phyloP scores from a whole-genome alignment of 2,329 filamentous ascomycete genomes.

The Dactylella cylindrospora region DNA sequence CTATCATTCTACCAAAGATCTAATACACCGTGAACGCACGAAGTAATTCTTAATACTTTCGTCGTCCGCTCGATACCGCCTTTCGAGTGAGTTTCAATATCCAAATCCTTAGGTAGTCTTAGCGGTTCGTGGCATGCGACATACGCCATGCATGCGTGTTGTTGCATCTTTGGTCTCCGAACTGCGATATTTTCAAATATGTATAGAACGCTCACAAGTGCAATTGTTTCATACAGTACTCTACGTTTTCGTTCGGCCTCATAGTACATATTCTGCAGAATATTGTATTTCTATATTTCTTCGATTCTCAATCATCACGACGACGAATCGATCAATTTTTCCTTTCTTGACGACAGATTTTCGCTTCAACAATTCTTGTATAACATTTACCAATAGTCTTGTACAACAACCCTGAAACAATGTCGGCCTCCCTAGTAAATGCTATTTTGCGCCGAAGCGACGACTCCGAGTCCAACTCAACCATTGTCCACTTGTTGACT shows the following conservation, averaged over 20 bases:
- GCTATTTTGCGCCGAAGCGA: conserved; percentile 52
- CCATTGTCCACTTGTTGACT: conserved; percentile 75
- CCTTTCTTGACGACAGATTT: background rate
- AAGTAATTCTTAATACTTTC: conserved; percentile 39
- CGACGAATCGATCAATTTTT: conserved; percentile 46
- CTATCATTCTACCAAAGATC: too few relatives aligned
- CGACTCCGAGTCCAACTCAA: conserved; percentile 57
- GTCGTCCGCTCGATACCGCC: conserved; percentile 33
- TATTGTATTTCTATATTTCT: conserved; percentile 46
- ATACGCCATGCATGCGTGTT: background rate
- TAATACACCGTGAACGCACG: conserved; percentile 41
- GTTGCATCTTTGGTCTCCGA: conserved; percentile 30
- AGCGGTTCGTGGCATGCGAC: background rate
- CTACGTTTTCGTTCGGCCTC: conserved; percentile 27
- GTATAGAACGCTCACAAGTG: conserved; percentile 14
- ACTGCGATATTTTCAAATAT: conserved; percentile 15
- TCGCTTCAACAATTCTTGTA: conserved; percentile 51
- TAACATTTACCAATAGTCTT: conserved; percentile 47
- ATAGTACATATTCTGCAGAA: conserved; percentile 37
- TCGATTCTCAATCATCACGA: conserved; percentile 47
- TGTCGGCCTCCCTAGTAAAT: conserved; percentile 36
- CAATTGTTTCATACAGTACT: too few relatives aligned
- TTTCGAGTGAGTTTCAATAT: conserved; percentile 36
- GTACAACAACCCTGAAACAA: conserved; percentile 6
- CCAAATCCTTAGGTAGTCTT: too few relatives aligned